A percentile compares a stretch with the other conserved stretches of the same genome.
phyloP scores from a whole-genome alignment of 352 stramenopile species.

The Pythium vanterpoolii region DNA sequence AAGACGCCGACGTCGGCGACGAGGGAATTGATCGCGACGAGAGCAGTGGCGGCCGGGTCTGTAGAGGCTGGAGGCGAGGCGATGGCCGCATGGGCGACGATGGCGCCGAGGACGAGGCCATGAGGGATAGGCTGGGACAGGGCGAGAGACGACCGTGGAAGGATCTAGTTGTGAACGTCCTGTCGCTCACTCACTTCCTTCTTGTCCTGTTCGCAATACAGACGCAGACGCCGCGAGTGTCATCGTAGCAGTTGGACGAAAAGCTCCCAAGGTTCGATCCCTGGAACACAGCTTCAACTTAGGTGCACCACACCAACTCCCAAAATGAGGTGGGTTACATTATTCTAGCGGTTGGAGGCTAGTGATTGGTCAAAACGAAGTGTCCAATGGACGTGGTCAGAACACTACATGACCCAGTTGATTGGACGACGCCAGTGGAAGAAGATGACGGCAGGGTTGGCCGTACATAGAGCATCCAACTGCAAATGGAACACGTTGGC shows the following conservation, averaged over 20 bases:
- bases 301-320: neutral
- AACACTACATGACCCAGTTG: slow-evolving; percentile 4
- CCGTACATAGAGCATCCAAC: neutral
- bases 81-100: neutral
- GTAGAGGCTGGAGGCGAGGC: neutral
- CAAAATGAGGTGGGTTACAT: neutral
- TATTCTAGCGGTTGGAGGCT: neutral
- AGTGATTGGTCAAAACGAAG: slow-evolving; percentile 8
- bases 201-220: slow-evolving; percentile 4
- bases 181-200: slow-evolving; percentile 3
- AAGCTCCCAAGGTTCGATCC: neutral
- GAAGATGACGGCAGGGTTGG: neutral
- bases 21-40: slow-evolving; percentile 9
- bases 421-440: neutral
- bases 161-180: too few relatives aligned
- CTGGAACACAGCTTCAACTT: slow-evolving; percentile 9
- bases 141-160: too few relatives aligned
- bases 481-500: slow-evolving; percentile 12
- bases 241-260: slow-evolving; percentile 22
- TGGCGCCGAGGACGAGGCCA: slow-evolving; percentile 6
- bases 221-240: slow-evolving; percentile 25
- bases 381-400: neutral
- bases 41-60: slow-evolving; percentile 4
- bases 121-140: neutral
- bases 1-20: neutral